phyloP scores from a whole-genome alignment of 352 stramenopile genomes.

The Globisporangium parvum region DNA sequence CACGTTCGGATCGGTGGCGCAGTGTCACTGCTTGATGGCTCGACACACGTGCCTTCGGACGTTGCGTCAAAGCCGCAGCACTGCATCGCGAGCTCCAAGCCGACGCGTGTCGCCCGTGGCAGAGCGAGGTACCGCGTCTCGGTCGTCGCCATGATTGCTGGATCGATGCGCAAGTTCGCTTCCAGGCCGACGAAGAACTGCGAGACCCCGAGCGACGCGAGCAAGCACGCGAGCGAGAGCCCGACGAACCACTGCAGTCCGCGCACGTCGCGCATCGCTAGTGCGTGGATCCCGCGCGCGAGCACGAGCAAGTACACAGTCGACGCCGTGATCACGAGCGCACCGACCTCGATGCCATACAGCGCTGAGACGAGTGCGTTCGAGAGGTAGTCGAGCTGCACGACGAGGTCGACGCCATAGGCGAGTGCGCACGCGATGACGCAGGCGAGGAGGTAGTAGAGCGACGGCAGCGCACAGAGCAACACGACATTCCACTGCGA shows the following conservation, averaged over 20 bases:
- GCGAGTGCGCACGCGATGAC: conserved; percentile 18
- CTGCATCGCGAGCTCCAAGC: conserved; percentile 34
- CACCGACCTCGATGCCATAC: conserved; percentile 37
- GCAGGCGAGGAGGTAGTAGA: conserved; percentile 27
- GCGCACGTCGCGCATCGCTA: conserved; percentile 26
- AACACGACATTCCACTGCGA: conserved; percentile 25
- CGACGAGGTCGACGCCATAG: conserved; percentile 36
- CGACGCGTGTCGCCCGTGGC: conserved; percentile 14
- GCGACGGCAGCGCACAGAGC: conserved; percentile 32
- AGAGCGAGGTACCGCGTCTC: conserved; percentile 27
- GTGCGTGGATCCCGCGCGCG: conserved; percentile 18
- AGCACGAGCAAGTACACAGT: conserved; percentile 23
- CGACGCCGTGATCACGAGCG: conserved; percentile 10
- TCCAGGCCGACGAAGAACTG: conserved; percentile 26
- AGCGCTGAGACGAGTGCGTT: conserved; percentile 26
- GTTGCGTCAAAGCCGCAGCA: conserved; percentile 40
- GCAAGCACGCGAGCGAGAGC: conserved; percentile 24
- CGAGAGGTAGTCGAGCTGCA: conserved; percentile 28
- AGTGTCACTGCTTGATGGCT: neutral
- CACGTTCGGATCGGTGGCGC: conserved; percentile 22
- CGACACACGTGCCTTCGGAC: conserved; percentile 27
- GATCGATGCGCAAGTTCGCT: conserved; percentile 28
- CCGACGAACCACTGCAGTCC: conserved; percentile 26
- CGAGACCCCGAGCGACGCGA: conserved; percentile 21
- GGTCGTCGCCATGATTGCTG: conserved; percentile 23